Base-by-base conservation (phyloP, 2,329 filamentous ascomycete genomes). In the Seiridium cupressi region DNA sequence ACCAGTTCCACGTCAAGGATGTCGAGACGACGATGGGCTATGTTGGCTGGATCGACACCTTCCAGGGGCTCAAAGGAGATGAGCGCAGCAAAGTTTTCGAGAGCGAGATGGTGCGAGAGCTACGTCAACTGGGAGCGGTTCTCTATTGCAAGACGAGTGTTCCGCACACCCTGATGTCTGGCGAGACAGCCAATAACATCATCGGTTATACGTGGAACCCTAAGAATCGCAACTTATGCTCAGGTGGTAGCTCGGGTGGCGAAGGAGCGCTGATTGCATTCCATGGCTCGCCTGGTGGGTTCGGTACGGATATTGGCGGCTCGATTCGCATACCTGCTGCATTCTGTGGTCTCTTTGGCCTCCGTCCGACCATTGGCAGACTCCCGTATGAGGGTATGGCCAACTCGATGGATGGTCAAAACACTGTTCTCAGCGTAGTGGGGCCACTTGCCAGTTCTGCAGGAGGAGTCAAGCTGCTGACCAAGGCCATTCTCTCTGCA, bases 191-290 rank as follows among this genome's bases (percentile, higher is more conserved):
- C 54, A 78, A 79, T 60, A 76, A 77, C 58, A 74, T 79, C 54
- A 74, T 73, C 2, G 77, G 75, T 5, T 68, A 66, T 4, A 77
- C 75, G 0, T 58, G 72, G 2, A 80, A 80, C 64, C 77, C 77
- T 0, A 63, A 72, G 54, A 77, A 78, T 63, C 71, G 70, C 6
- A 71, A 67, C 2, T 68, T 80, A 1, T 74, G 72, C 0, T 70
- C 73, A 0, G 78, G 78, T 1, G 78, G 78, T 1, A 77, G 76
- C 0, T 78, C 75, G 3, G 78, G 78, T 4, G 78, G 77, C 7
- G 78, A 81, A 56, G 76, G 76, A 11, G 74, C 70, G 0, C 60
- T 78, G 5, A 59, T 73, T 13, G 73, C 71, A 0, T 63, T 76
- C 3, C 64, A 71, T 1, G 76, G 73, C 1, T 69, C 71, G 13